Conservation (phyloP, 768 basidiomycete species). For the Hericium erinaceus region DNA sequence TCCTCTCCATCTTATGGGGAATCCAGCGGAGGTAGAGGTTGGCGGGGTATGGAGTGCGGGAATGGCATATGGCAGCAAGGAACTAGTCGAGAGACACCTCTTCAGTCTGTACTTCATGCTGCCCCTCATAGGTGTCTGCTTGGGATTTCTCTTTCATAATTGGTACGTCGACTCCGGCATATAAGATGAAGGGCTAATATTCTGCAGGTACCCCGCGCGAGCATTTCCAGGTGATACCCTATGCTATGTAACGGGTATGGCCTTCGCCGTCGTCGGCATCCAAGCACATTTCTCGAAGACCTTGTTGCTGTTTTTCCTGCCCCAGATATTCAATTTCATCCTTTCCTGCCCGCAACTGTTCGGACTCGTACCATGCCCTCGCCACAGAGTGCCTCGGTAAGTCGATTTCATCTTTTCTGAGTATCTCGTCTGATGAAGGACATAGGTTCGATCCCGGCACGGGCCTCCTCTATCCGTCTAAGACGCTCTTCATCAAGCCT, state of each 20-base stretch:
- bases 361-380: slow-evolving; percentile 85
- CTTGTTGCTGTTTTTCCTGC: slow-evolving; percentile 90
- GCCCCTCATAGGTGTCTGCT: slow-evolving; percentile 84
- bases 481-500: slow-evolving; percentile 46
- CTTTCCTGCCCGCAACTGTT: slow-evolving; percentile 93
- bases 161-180: slow-evolving; percentile 47
- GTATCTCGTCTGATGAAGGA: not conserved
- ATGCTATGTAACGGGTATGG: slow-evolving; percentile 98
- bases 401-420: slow-evolving; percentile 14
- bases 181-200: not conserved
- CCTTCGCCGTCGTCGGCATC: slow-evolving; percentile 95
- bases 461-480: slow-evolving; percentile 73
- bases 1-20: slow-evolving; percentile 62
- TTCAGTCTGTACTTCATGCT: slow-evolving; percentile 97
- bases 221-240: slow-evolving; percentile 96
- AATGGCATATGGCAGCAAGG: slow-evolving; percentile 76
- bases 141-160: slow-evolving; percentile 90
- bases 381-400: slow-evolving; percentile 88
- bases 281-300: slow-evolving; percentile 98
- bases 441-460: slow-evolving; percentile 66
- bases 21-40: slow-evolving; percentile 55
- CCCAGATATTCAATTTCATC: slow-evolving; percentile 96
- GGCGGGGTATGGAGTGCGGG: slow-evolving; percentile 79
- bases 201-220: slow-evolving; percentile 83
- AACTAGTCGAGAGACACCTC: slow-evolving; percentile 88